phyloP scores from a whole-genome alignment of 306 rosid species.

The Elaeagnus macrophylla region DNA sequence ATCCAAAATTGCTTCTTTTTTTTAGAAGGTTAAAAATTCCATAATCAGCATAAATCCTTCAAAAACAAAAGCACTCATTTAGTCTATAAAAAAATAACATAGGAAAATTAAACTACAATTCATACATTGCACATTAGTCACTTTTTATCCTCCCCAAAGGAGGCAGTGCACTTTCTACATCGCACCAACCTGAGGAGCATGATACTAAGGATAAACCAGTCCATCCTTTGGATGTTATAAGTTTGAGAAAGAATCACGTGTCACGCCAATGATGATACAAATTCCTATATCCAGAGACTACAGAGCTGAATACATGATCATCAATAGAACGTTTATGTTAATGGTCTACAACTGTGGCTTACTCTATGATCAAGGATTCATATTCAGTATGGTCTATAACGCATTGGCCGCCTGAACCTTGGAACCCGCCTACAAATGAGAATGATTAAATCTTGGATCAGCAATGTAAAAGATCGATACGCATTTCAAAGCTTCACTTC shows the following conservation, averaged over 20 bases:
- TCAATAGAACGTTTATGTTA: slow-evolving; percentile 1
- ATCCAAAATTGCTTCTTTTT: too few relatives aligned
- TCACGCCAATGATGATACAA: slow-evolving; percentile 14
- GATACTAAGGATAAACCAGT: slow-evolving; percentile 10
- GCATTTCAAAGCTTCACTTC: not conserved
- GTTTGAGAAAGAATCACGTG: slow-evolving; percentile 17
- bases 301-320: slow-evolving; percentile 17
- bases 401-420: slow-evolving; percentile 83
- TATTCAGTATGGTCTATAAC: slow-evolving; percentile 81
- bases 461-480: not conserved
- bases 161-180: slow-evolving; percentile 5
- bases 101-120: slow-evolving; percentile 5
- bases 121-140: slow-evolving; percentile 11
- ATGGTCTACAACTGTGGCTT: slow-evolving; percentile 1
- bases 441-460: slow-evolving; percentile 4
- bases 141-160: slow-evolving; percentile 18
- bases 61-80: too few relatives aligned
- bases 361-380: slow-evolving; percentile 5
- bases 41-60: too few relatives aligned
- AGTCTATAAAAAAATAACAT: too few relatives aligned
- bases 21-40: too few relatives aligned
- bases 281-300: slow-evolving; percentile 16
- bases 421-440: slow-evolving; percentile 79
- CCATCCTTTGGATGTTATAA: slow-evolving; percentile 17
- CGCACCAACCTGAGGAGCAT: not conserved